Percentiles rank a stretch among this genome's conserved stretches.
These are phyloP conservation scores for Epichloe gansuensis DNA, from an alignment of 2,329 filamentous ascomycete species.

Conservation along the genomic window DNA sequence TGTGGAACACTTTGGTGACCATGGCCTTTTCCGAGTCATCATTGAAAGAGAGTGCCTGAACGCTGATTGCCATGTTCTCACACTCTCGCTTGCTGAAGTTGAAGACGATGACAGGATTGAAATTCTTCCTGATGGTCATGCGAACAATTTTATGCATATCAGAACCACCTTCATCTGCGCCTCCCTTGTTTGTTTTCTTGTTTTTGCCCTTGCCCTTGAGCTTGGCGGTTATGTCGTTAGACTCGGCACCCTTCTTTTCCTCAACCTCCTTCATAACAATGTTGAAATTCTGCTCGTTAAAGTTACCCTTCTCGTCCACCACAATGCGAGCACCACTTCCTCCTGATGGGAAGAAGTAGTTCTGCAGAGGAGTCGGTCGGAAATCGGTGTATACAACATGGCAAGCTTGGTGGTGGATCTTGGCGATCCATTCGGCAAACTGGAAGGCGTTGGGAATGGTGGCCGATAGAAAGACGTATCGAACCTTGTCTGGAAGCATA, in stretches of 20 bases:
- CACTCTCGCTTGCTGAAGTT: constrained; percentile 98
- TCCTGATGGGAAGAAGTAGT: constrained; percentile 93
- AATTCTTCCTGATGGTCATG: constrained; percentile 97
- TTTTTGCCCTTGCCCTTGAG: constrained; percentile 81
- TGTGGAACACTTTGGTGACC: constrained; percentile 88
- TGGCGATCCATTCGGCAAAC: constrained; percentile 98
- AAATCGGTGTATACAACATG: constrained; percentile 99
- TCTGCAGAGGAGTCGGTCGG: constrained; percentile 87
- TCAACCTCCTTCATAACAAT: constrained; percentile 87
- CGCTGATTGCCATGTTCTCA: constrained; percentile 77
- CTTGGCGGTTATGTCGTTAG: constrained; percentile 66
- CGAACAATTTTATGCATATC: constrained; percentile 97
- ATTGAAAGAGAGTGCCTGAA: constrained; percentile 85
- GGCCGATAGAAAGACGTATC: constrained; percentile 95
- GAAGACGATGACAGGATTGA: constrained; percentile 98
- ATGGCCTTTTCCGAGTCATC: constrained; percentile 90
- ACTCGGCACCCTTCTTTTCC: constrained; percentile 75
- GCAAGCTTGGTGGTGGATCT: constrained; percentile 93
- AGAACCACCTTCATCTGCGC: constrained; percentile 55
- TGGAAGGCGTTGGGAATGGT: constrained; percentile 99
- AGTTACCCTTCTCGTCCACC: constrained; percentile 92
- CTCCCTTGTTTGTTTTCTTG: constrained; percentile 84
- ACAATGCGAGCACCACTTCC: constrained; percentile 88
- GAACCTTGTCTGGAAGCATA: constrained; percentile 91
- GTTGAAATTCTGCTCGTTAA: constrained; percentile 95